Evolutionary conservation across 305 asterid species (phyloP).

Genomic region (Nicotiana rustica): DNA sequence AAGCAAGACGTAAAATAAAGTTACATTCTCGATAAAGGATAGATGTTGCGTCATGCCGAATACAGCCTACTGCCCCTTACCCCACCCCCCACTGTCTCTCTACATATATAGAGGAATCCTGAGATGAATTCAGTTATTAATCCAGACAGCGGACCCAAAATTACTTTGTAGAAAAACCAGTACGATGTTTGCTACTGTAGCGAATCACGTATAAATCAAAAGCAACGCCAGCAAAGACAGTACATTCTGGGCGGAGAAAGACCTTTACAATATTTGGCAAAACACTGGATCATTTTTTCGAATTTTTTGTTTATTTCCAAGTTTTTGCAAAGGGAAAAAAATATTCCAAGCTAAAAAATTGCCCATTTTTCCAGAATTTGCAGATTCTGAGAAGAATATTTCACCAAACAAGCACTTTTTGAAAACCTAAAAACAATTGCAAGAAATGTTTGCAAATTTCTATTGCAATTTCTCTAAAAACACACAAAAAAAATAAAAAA

Average conservation of each 20-base stretch:
- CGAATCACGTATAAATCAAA: background rate
- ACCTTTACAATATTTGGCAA: background rate
- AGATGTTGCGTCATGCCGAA: background rate
- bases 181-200: background rate
- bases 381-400: background rate
- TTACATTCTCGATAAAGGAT: background rate
- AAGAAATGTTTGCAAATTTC: background rate
- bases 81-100: background rate
- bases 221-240: background rate
- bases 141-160: conserved; percentile 1
- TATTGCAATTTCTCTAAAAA: background rate
- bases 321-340: background rate
- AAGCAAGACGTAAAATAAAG: conserved; percentile 18
- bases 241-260: background rate
- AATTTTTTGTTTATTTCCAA: background rate
- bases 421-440: background rate
- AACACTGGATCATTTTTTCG: background rate
- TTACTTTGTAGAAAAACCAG: background rate
- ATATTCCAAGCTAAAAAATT: background rate
- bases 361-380: background rate
- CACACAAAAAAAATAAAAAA: background rate
- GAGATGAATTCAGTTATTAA: background rate
- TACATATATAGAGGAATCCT: background rate
- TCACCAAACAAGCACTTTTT: background rate
- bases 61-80: background rate